Conservation (phyloP, 75 land plant genomes). For the Picea sitchensis region DNA sequence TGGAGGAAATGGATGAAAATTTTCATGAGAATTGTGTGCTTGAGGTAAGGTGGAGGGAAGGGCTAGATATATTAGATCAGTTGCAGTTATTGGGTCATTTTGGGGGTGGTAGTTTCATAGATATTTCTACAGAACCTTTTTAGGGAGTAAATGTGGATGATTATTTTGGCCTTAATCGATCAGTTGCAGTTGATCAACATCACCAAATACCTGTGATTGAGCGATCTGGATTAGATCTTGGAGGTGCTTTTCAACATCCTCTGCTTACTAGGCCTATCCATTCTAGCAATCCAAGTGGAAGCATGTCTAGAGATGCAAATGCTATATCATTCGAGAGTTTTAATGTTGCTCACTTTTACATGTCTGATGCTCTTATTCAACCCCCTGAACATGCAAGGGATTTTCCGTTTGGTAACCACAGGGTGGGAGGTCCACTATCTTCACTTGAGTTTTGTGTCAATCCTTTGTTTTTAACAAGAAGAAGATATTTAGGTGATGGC, state of each 20-base stretch:
- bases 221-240: constrained; percentile 24
- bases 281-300: constrained; percentile 18
- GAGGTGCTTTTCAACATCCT: constrained; percentile 42
- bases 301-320: constrained; percentile 28
- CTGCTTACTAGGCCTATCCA: constrained; percentile 22
- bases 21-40: constrained; percentile 36
- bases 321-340: constrained; percentile 12
- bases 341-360: constrained; percentile 38
- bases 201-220: constrained; percentile 20
- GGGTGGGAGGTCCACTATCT: constrained; percentile 11
- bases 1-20: constrained; percentile 24
- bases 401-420: constrained; percentile 24
- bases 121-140: constrained; percentile 36
- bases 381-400: constrained; percentile 18
- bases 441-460: constrained; percentile 16
- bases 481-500: constrained; percentile 14
- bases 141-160: constrained; percentile 40
- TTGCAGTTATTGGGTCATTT: constrained; percentile 25
- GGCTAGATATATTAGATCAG: constrained; percentile 27
- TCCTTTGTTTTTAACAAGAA: constrained; percentile 11
- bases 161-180: constrained; percentile 31
- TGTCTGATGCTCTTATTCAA: constrained; percentile 25
- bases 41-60: constrained; percentile 45
- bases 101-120: constrained; percentile 19
- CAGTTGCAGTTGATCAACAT: constrained; percentile 19